phyloP scores from a whole-genome alignment of 1,284 basidiomycete genomes.

The Fomitopsis pinicola region DNA sequence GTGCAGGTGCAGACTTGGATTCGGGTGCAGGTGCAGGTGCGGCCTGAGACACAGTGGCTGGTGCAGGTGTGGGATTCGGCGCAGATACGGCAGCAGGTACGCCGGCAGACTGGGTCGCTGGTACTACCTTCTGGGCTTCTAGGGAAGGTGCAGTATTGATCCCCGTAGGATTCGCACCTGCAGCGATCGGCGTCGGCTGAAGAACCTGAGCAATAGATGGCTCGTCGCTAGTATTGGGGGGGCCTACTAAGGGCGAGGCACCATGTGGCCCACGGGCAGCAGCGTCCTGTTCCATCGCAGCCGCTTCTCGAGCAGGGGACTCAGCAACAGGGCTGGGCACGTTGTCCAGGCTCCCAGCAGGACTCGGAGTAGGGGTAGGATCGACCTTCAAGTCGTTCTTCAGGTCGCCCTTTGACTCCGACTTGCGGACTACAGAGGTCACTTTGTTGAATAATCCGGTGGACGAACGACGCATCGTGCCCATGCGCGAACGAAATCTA shows the following conservation, averaged over 20 bases:
- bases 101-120: background rate
- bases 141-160: constrained; percentile 1
- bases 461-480: constrained; percentile 48
- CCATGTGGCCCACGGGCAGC: constrained; percentile 5
- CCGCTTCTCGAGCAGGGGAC: constrained; percentile 23
- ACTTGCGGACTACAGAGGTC: constrained; percentile 20
- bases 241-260: constrained; percentile 20
- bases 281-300: constrained; percentile 7
- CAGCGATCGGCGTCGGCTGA: background rate
- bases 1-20: background rate
- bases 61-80: background rate
- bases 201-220: constrained; percentile 1
- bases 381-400: constrained; percentile 25
- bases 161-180: background rate
- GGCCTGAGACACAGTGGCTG: background rate
- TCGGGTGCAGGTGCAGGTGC: background rate
- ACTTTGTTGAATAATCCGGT: constrained; percentile 38
- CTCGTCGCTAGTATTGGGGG: constrained; percentile 1
- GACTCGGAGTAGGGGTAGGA: constrained; percentile 11
- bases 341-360: constrained; percentile 9
- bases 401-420: constrained; percentile 25
- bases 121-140: background rate
- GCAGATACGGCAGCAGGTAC: background rate
- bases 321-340: constrained; percentile 22
- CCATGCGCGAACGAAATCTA: constrained; percentile 29